Evolutionary conservation across 129 eudicot genomes (phyloP).

Genomic region (Ambrosia artemisiifolia): DNA sequence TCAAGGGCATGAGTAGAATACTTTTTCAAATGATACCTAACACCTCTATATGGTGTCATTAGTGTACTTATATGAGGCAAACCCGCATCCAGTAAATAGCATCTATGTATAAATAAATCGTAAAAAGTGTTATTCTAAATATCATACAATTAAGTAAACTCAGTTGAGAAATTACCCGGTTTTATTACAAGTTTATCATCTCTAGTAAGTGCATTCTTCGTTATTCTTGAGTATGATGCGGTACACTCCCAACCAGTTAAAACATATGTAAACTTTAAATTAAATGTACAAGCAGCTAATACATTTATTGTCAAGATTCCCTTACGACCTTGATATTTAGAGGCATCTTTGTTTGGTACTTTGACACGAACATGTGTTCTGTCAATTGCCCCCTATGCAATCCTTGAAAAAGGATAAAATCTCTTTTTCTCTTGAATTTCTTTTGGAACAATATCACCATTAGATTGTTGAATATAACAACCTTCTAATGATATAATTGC

Average conservation of each 20-base stretch:
- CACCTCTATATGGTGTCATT: too few relatives aligned
- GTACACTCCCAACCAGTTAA: background rate
- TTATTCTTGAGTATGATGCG: background rate
- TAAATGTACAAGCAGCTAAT: background rate
- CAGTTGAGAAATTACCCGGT: too few relatives aligned
- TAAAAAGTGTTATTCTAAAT: too few relatives aligned
- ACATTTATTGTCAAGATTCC: background rate
- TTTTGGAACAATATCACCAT: too few relatives aligned
- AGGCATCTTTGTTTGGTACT: background rate
- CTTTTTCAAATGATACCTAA: too few relatives aligned
- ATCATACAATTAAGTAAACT: too few relatives aligned
- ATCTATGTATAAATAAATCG: background rate
- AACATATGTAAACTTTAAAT: background rate
- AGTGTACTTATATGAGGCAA: too few relatives aligned
- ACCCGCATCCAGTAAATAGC: background rate
- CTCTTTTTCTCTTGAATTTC: too few relatives aligned
- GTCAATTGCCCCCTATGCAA: background rate
- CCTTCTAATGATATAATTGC: too few relatives aligned
- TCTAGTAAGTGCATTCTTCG: slow-evolving; percentile 5
- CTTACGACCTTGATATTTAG: background rate
- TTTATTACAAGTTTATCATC: background rate
- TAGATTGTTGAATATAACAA: too few relatives aligned
- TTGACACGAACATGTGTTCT: background rate
- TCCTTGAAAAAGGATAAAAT: too few relatives aligned
- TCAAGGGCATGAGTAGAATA: too few relatives aligned